Base-by-base conservation (phyloP, 129 eudicot species). In the Solidago caesia region DNA sequence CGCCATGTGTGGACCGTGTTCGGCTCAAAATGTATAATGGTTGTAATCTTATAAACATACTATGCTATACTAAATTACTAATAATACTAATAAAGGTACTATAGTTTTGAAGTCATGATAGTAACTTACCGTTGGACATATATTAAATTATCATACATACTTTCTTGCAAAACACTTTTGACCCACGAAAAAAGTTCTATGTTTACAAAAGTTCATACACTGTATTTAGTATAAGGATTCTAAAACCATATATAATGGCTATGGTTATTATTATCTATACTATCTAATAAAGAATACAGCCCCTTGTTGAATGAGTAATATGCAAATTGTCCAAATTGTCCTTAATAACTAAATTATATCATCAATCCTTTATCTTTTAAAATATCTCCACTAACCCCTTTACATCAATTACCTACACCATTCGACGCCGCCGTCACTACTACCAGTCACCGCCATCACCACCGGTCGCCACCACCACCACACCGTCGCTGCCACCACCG, bases 201-300 rank as follows among this genome's bases (percentile, higher is more conserved):
- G 81, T 77, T 70, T 39, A 45, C 60, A 4, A 77, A 77, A 77
- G 81, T 77, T 77, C 56, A 61, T 69, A 61, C 81, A 77, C 11
- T 15, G 57, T 60, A 77, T 70, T 70, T 70, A 77, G 81, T 49
- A 47, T 64, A 47, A 46, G 60, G 76, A 77, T 69, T 12, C 5
- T 48, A 70, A 45, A 14, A 62, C 39, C 52, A 47, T 27, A 68
- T 3, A 43, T 11, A n/a, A 52, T 48, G 51, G 41, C 27, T 43
- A 74, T 64, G 10, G 5, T 21, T 29, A 75, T 11, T 25, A 3
- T 39, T 7, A 57, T 21, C n/a, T n/a, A n/a, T n/a, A n/a, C n/a
- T n/a, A n/a, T n/a, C n/a, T n/a, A n/a, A n/a, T n/a, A n/a, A n/a
- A n/a, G n/a, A n/a, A n/a, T n/a, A n/a, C n/a, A n/a, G n/a, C n/a